Evolutionary conservation across 2,329 filamentous ascomycete genomes (phyloP), one percentile per base, ranked within the genome.

Genomic region (Sclerotinia trifoliorum): DNA sequence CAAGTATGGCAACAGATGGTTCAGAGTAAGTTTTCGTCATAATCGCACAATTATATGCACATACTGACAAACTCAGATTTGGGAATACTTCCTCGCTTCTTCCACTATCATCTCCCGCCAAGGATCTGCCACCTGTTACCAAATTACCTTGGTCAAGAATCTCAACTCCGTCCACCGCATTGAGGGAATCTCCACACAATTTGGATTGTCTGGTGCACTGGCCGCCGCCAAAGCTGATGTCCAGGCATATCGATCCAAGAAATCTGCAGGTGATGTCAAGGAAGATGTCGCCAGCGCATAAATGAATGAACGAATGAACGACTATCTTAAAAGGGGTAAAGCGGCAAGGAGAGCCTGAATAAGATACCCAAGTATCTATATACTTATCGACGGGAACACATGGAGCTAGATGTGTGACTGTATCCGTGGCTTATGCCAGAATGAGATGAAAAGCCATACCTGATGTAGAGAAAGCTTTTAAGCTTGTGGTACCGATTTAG

Each of bases 1-100:
- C 78, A 98, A 97, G 86, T 98, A 98, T 78, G 95, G 95, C 77
- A 89, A 90, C 78, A 86, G 92, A 78, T 99, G 95, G 95, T 99
- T 92, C 87, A 89, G 94, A 80, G 91, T 94, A 85, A 83, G 90
- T 84, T 68, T 60, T 24, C 10, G 3, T 56, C 19, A 6, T 57
- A 60, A 55, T 35, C 51, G 17, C 19, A 26, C 10, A 19, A n/a
- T 32, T 44, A 10, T 48, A 19, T 2, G 19, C 39, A 10, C 29
- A 54, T 70, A 71, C 73, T 74, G 68, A 74, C 44, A 52, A 19
- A n/a, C 26, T 29, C 64, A 88, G 86, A 91, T 93, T 78, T 93
- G 90, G 90, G 90, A 93, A 76, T 93, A 87, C 81, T 93, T 93
- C 86, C 85, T 93, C 69, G 89, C 90, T 69, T 89, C 87, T 77